phyloP scores from a whole-genome alignment of 1,284 basidiomycete genomes.

The Cerioporus squamosus region DNA sequence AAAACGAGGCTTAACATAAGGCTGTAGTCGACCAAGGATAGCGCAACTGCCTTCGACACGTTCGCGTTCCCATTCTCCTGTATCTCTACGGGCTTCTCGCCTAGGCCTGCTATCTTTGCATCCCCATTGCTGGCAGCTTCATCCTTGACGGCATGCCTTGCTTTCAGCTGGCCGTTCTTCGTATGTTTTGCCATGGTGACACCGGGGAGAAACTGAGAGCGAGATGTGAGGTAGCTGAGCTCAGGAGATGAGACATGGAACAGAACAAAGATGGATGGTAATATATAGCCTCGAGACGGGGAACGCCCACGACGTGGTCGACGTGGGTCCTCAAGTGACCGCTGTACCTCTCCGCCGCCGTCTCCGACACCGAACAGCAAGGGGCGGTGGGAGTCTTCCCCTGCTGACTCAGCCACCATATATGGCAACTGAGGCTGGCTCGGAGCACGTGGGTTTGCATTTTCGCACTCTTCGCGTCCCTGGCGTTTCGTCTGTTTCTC shows the following conservation, averaged over 20 bases:
- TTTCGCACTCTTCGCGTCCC: too few relatives aligned
- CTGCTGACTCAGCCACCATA: too few relatives aligned
- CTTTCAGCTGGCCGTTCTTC: not conserved
- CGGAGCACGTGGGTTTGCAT: too few relatives aligned
- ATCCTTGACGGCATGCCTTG: not conserved
- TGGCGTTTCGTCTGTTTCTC: too few relatives aligned
- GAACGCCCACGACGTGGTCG: constrained; percentile 1
- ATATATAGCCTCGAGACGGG: constrained; percentile 1
- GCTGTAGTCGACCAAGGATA: constrained; percentile 53
- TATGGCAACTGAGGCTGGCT: too few relatives aligned
- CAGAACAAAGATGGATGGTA: not conserved
- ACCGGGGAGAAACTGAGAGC: not conserved
- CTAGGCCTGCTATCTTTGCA: not conserved
- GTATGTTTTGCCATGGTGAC: constrained; percentile 5
- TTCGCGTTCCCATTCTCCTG: not conserved
- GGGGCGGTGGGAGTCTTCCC: too few relatives aligned
- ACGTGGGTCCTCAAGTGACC: not conserved
- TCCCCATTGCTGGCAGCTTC: not conserved
- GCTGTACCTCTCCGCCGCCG: too few relatives aligned
- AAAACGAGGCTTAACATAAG: constrained; percentile 64
- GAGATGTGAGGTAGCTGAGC: not conserved
- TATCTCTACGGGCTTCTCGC: not conserved
- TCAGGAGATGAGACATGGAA: constrained; percentile 3
- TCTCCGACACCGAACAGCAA: too few relatives aligned
- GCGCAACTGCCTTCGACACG: constrained; percentile 23